A percentile compares a stretch with the other conserved stretches of the same genome.
phyloP scores from a whole-genome alignment of 768 basidiomycete species.

The Rhizopogon salebrosus region DNA sequence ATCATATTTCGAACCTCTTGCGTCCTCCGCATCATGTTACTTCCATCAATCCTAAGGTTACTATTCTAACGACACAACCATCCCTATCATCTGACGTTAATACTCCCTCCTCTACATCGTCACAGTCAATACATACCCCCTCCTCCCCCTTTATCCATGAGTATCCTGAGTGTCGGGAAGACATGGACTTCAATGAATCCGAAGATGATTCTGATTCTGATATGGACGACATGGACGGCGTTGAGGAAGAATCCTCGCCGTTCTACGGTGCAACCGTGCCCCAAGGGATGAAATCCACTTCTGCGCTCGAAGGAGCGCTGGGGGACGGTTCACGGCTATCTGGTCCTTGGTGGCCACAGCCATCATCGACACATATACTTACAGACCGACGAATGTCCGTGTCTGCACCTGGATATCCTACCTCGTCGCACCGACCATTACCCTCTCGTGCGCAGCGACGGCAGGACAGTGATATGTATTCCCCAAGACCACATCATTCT shows the following conservation, averaged over 20 bases:
- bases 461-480: slow-evolving; percentile 14
- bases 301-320: slow-evolving; percentile 26
- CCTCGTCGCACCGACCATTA: slow-evolving; percentile 15
- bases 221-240: slow-evolving; percentile 29
- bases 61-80: slow-evolving; percentile 19
- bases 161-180: slow-evolving; percentile 5
- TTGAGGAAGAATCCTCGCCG: slow-evolving; percentile 17
- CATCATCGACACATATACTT: slow-evolving; percentile 5
- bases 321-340: slow-evolving; percentile 18
- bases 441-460: slow-evolving; percentile 9
- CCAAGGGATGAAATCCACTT: slow-evolving; percentile 26
- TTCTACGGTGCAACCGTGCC: slow-evolving; percentile 17
- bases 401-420: slow-evolving; percentile 26
- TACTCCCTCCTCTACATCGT: slow-evolving; percentile 27
- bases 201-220: slow-evolving; percentile 29
- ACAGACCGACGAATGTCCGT: slow-evolving; percentile 26
- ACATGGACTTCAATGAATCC: slow-evolving; percentile 27
- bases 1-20: slow-evolving; percentile 2
- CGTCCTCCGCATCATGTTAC: slow-evolving; percentile 13
- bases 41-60: slow-evolving; percentile 24
- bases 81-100: slow-evolving; percentile 20
- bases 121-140: slow-evolving; percentile 27
- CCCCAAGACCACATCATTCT: slow-evolving; percentile 5
- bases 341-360: slow-evolving; percentile 3
- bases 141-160: slow-evolving; percentile 23